Evolutionary conservation across 345 rosid genomes (phyloP).

Genomic region (Conringia planisiliqua): DNA sequence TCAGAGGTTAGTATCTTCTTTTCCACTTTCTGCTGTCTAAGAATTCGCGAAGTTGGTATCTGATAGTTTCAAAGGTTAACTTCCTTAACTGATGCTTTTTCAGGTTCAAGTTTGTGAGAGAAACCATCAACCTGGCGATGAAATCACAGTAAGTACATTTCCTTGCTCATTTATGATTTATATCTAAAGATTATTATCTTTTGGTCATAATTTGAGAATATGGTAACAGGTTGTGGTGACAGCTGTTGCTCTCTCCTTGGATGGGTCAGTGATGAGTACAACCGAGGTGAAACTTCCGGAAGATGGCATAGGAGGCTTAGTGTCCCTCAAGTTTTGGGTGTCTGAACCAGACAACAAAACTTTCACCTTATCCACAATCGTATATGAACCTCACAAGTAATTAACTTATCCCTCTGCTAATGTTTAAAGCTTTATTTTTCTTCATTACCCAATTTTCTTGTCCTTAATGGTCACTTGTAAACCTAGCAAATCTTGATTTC

Average conservation of each 20-base stretch:
- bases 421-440: not conserved
- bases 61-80: not conserved
- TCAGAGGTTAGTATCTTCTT: conserved; percentile 59
- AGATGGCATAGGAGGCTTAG: conserved; percentile 81
- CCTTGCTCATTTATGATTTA: not conserved
- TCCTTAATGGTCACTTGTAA: not conserved
- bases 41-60: not conserved
- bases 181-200: not conserved
- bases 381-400: conserved; percentile 95
- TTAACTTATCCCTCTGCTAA: not conserved
- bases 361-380: conserved; percentile 71
- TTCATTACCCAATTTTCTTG: not conserved
- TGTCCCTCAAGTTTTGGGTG: conserved; percentile 85
- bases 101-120: conserved; percentile 98
- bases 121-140: conserved; percentile 96
- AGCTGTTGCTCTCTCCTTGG: conserved; percentile 67
- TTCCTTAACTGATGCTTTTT: not conserved
- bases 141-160: conserved; percentile 56
- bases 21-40: conserved; percentile 1
- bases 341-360: conserved; percentile 50
- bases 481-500: not conserved
- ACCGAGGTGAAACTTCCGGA: conserved; percentile 85
- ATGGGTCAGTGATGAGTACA: conserved; percentile 82
- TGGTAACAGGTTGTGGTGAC: conserved; percentile 66
- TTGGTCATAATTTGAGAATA: conserved; percentile 16